Conservation (phyloP, 176 grass and related monocot species). For the Poa annua region DNA sequence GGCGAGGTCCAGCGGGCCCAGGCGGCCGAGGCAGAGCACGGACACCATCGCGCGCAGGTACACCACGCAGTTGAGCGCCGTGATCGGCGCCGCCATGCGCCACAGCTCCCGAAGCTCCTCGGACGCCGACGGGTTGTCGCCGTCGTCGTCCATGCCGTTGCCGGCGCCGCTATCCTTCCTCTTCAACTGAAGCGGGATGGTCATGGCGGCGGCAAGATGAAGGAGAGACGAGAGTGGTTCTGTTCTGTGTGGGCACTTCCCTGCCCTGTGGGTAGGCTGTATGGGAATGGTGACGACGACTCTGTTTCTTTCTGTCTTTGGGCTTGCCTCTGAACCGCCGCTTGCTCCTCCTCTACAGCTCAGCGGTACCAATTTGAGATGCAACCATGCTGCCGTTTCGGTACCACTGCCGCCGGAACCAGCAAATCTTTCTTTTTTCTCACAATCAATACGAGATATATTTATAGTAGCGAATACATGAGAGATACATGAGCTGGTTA, state of each 20-base stretch:
- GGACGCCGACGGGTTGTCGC: constrained; percentile 38
- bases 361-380: no score
- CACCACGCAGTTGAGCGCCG: constrained; percentile 85
- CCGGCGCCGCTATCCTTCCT: not conserved
- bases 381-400: no score
- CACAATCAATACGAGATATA: no score
- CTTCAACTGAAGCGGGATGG: constrained; percentile 46
- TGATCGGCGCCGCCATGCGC: constrained; percentile 80
- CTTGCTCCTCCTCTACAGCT: no score
- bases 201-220: constrained; percentile 31
- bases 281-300: not conserved
- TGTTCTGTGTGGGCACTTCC: not conserved
- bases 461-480: no score
- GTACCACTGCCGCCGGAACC: no score
- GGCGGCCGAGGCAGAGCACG: constrained; percentile 82
- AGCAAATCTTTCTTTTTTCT: no score
- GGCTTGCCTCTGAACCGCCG: no score
- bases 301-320: no score
- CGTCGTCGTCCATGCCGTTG: not conserved
- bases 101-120: constrained; percentile 74
- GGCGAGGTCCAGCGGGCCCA: constrained; percentile 83
- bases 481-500: no score
- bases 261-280: not conserved
- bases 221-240: not conserved
- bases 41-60: constrained; percentile 97